Evolutionary conservation across 805 yeast genomes (phyloP).

Genomic region (Clavispora fructus): DNA sequence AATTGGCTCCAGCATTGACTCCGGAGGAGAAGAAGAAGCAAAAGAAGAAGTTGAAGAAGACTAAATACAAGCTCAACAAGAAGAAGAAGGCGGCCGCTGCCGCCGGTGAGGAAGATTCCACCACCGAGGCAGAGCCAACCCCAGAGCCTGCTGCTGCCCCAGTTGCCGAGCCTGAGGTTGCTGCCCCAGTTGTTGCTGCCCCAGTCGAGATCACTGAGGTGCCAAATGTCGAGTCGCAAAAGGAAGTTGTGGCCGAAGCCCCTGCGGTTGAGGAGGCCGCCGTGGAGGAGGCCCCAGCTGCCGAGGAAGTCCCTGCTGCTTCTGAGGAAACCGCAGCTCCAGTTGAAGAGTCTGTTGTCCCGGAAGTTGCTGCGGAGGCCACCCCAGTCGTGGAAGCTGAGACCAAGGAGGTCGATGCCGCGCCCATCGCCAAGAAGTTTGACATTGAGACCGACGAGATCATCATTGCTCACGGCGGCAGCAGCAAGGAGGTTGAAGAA

Average conservation of each 20-base stretch:
- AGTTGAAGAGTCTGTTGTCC: slow-evolving; percentile 8
- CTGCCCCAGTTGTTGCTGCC: slow-evolving; percentile 2
- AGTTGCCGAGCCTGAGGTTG: slow-evolving; percentile 1
- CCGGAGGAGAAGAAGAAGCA: slow-evolving; percentile 27
- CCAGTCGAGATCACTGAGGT: too few relatives aligned
- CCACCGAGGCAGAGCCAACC: slow-evolving; percentile 8
- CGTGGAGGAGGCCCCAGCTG: slow-evolving; percentile 6
- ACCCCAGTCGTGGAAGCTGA: not conserved
- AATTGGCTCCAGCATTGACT: slow-evolving; percentile 9
- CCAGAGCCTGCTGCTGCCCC: slow-evolving; percentile 4
- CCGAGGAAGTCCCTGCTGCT: slow-evolving; percentile 2
- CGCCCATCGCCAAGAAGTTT: slow-evolving; percentile 7
- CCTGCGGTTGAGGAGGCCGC: slow-evolving; percentile 4
- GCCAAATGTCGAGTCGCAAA: not conserved
- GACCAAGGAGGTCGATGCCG: slow-evolving; percentile 16
- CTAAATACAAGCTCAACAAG: slow-evolving; percentile 5
- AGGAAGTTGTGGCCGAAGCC: slow-evolving; percentile 10
- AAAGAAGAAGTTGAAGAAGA: slow-evolving; percentile 31
- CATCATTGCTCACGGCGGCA: slow-evolving; percentile 34
- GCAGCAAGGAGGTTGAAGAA: slow-evolving; percentile 24
- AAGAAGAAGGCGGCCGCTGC: slow-evolving; percentile 5
- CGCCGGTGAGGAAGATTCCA: slow-evolving; percentile 3
- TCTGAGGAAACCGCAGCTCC: slow-evolving; percentile 4
- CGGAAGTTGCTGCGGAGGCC: slow-evolving; percentile 4
- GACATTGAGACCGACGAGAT: slow-evolving; percentile 22